phyloP scores from a whole-genome alignment of 768 basidiomycete species.

The Cytidiella melzeri region DNA sequence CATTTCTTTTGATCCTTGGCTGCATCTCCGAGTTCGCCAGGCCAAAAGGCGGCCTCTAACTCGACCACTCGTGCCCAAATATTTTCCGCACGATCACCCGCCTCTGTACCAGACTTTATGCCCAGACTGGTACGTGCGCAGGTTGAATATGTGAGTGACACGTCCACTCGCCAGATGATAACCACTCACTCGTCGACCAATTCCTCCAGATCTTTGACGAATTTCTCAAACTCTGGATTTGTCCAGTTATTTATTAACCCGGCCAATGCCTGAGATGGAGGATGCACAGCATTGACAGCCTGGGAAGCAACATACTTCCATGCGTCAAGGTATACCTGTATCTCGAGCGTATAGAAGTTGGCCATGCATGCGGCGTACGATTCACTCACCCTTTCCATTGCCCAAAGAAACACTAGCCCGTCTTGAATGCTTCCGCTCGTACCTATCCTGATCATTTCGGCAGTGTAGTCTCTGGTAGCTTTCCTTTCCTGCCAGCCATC shows the following conservation, averaged over 20 bases:
- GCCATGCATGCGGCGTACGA: too few relatives aligned
- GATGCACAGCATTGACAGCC: neutral
- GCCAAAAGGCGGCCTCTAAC: slow-evolving; percentile 60
- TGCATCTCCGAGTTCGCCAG: slow-evolving; percentile 33
- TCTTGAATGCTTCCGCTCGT: slow-evolving; percentile 45
- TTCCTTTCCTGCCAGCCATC: slow-evolving; percentile 47
- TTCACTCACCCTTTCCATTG: slow-evolving; percentile 71
- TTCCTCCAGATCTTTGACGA: slow-evolving; percentile 43
- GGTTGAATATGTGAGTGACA: neutral
- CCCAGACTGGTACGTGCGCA: slow-evolving; percentile 28
- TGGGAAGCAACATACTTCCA: slow-evolving; percentile 46
- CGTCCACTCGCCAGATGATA: neutral
- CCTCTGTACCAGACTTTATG: slow-evolving; percentile 30
- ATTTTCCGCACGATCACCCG: slow-evolving; percentile 37
- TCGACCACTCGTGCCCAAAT: slow-evolving; percentile 57
- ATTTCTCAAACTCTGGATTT: slow-evolving; percentile 42
- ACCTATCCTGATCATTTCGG: slow-evolving; percentile 57
- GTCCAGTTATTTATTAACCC: slow-evolving; percentile 64
- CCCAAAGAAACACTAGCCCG: slow-evolving; percentile 69
- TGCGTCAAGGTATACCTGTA: slow-evolving; percentile 62
- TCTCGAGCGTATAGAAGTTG: too few relatives aligned
- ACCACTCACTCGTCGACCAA: slow-evolving; percentile 36
- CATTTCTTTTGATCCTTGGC: too few relatives aligned
- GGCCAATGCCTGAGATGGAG: slow-evolving; percentile 18
- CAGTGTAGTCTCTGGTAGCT: slow-evolving; percentile 63